Percentiles rank a stretch among this genome's conserved stretches.
Conservation (phyloP, 2,329 filamentous ascomycete species). For the Colletotrichum sidae region DNA sequence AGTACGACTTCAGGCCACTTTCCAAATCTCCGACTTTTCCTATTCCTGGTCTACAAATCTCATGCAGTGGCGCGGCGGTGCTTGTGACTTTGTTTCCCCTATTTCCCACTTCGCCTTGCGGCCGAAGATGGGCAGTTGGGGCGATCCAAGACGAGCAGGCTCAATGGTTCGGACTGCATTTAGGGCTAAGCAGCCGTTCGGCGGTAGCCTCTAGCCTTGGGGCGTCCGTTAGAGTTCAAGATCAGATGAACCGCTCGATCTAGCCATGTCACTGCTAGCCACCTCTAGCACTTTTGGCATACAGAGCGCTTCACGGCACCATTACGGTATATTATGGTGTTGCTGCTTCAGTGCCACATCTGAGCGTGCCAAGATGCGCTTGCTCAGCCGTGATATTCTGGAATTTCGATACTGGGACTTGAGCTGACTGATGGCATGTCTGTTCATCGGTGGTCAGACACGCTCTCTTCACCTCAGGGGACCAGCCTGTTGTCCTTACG, state of each 20-base stretch:
- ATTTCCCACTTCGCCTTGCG: conserved; percentile 11
- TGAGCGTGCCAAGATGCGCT: conserved; percentile 9
- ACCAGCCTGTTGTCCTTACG: too few species aligned
- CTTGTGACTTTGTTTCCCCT: conserved; percentile 3
- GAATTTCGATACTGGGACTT: too few species aligned
- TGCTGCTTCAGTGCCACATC: conserved; percentile 18
- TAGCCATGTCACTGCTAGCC: conserved; percentile 24
- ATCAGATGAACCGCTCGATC: conserved; percentile 17
- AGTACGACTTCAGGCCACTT: conserved; percentile 4
- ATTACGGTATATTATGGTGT: conserved; percentile 1
- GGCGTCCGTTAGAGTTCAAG: conserved; percentile 20
- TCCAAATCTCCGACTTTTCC: neutral
- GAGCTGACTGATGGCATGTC: too few species aligned
- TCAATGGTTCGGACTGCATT: neutral
- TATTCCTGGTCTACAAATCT: neutral
- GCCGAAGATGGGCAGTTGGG: neutral
- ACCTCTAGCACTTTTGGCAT: conserved; percentile 4
- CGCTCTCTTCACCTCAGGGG: too few species aligned
- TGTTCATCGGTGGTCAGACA: too few species aligned
- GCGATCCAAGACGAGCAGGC: too few species aligned
- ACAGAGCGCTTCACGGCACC: neutral
- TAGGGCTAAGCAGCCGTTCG: neutral
- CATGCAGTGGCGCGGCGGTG: neutral
- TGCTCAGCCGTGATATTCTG: too few species aligned
- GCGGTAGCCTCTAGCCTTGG: conserved; percentile 13